phyloP scores from a whole-genome alignment of 2,329 filamentous ascomycete genomes.

The Calonectria hawksworthii region DNA sequence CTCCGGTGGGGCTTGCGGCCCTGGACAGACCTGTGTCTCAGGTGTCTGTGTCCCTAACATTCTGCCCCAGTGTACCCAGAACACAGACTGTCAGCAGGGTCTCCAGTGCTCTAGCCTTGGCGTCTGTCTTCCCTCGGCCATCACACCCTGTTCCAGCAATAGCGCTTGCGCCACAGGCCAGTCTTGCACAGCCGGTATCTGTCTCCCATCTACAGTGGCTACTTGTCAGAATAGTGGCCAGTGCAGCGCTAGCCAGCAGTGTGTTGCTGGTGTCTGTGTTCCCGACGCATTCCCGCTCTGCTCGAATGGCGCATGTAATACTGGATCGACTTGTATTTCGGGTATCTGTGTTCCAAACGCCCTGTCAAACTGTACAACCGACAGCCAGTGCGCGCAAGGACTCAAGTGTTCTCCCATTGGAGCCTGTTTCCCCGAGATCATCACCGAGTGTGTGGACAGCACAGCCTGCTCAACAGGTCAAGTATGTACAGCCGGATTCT shows the following conservation, averaged over 20 bases:
- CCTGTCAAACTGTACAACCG: neutral
- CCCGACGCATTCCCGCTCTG: neutral
- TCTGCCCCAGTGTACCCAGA: neutral
- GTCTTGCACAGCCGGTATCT: neutral
- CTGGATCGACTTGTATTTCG: neutral
- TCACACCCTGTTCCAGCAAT: neutral
- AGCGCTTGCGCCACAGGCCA: neutral
- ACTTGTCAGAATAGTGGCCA: neutral
- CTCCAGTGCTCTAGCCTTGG: neutral
- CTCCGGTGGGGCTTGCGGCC: neutral
- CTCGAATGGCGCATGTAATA: neutral
- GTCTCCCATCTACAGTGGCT: neutral
- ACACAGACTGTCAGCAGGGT: neutral
- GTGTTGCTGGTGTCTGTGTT: neutral
- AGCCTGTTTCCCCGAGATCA: slow-evolving; percentile 4
- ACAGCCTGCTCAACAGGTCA: neutral
- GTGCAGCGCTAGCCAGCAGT: neutral
- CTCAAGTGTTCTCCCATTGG: slow-evolving; percentile 3
- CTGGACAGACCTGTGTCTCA: neutral
- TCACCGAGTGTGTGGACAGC: neutral
- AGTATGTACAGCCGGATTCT: slow-evolving; percentile 8
- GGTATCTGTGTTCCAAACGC: neutral
- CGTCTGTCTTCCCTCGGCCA: neutral
- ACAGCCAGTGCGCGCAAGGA: neutral
- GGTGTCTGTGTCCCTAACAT: neutral